Evolutionary conservation across 208 protist genomes (phyloP).

Genomic region (Naegleria gruberi): DNA sequence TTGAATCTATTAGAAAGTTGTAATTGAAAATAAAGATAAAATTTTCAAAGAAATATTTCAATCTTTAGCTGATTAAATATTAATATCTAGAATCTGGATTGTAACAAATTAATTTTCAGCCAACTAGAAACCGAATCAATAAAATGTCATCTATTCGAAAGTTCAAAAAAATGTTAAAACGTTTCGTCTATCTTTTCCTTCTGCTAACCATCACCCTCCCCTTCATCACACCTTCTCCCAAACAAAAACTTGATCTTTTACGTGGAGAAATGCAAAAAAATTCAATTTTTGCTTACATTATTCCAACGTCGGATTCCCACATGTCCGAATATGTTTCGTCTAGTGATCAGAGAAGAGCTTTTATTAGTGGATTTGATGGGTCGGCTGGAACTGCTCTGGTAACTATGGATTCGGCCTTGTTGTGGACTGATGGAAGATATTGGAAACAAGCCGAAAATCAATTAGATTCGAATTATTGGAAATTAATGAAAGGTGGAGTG

Average conservation of each 20-base stretch:
- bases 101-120: too few species aligned
- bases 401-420: slow-evolving; percentile 49
- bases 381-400: slow-evolving; percentile 66
- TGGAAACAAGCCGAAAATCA: slow-evolving; percentile 75
- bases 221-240: neutral
- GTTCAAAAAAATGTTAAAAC: too few species aligned
- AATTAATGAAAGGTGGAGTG: slow-evolving; percentile 60
- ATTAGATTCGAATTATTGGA: slow-evolving; percentile 60
- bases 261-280: neutral
- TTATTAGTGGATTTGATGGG: slow-evolving; percentile 86
- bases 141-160: too few species aligned
- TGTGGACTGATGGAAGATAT: slow-evolving; percentile 96
- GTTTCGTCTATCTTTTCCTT: too few species aligned
- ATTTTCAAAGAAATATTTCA: too few species aligned
- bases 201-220: neutral
- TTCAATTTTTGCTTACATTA: neutral
- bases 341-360: slow-evolving; percentile 73
- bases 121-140: too few species aligned
- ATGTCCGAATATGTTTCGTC: slow-evolving; percentile 76
- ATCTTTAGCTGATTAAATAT: too few species aligned
- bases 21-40: too few species aligned
- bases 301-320: neutral
- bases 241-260: neutral
- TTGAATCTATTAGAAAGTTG: too few species aligned
- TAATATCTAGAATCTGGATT: too few species aligned